Evolutionary conservation across 345 rosid species (phyloP).

Genomic region (Fremontodendron californicum): DNA sequence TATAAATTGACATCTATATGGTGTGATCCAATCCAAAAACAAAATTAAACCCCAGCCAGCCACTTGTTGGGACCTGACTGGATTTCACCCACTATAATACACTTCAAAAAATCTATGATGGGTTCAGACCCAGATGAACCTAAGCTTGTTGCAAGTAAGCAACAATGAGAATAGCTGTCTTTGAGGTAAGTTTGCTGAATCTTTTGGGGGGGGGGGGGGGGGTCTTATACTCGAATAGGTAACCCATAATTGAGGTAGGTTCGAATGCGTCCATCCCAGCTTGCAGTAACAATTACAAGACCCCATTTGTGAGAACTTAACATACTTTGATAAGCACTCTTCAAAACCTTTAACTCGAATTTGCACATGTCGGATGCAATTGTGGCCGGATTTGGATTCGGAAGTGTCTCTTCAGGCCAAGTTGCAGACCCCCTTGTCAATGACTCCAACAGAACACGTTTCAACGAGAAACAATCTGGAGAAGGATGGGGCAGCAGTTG

Average conservation of each 20-base stretch:
- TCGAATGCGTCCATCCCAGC: conserved; percentile 59
- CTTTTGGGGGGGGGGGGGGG: not conserved
- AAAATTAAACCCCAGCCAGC: not conserved
- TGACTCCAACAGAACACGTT: conserved; percentile 43
- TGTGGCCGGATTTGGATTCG: conserved; percentile 16
- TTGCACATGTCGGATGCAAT: conserved; percentile 26
- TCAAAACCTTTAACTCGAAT: conserved; percentile 44
- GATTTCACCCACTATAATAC: not conserved
- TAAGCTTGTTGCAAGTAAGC: not conserved
- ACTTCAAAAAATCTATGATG: not conserved
- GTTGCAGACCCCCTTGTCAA: conserved; percentile 44
- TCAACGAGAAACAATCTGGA: conserved; percentile 40
- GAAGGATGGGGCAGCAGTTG: conserved; percentile 25
- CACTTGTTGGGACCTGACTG: not conserved
- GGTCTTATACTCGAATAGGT: conserved; percentile 34
- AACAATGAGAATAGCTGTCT: not conserved
- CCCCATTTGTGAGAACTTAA: conserved; percentile 60
- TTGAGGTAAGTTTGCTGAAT: not conserved
- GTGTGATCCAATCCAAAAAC: not conserved
- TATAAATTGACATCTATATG: not conserved
- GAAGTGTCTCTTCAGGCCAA: conserved; percentile 68
- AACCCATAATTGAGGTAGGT: conserved; percentile 58
- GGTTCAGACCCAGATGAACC: not conserved
- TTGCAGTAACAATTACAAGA: conserved; percentile 53
- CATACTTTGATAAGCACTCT: conserved; percentile 41